A percentile compares a stretch with the other conserved stretches of the same genome.
Conservation (phyloP, 176 grass and related monocot species). For the Triticum urartu region DNA sequence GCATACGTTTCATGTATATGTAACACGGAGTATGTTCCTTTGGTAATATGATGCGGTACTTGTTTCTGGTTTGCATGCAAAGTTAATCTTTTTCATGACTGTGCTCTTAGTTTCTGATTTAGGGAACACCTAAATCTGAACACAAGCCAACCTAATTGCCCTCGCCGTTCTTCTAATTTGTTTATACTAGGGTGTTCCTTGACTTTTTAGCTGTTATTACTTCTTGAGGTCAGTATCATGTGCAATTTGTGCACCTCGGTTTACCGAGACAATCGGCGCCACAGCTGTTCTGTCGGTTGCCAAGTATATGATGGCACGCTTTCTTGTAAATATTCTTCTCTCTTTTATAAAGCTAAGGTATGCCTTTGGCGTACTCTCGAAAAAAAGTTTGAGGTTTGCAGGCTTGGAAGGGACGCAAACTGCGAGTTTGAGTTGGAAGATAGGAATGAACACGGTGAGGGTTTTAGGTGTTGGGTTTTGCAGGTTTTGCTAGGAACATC, state of each 20-base stretch:
- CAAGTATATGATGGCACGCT: not conserved
- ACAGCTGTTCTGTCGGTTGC: not conserved
- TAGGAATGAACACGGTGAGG: conserved; percentile 1
- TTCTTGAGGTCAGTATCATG: not conserved
- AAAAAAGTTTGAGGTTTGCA: not conserved
- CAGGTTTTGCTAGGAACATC: not conserved
- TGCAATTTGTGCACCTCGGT: not conserved
- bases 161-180: not conserved
- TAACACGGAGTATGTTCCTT: not conserved
- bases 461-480: conserved; percentile 25
- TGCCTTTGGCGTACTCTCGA: too few relatives aligned
- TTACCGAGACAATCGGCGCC: not conserved
- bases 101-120: not conserved
- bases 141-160: not conserved
- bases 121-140: not conserved
- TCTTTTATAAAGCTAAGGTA: too few relatives aligned
- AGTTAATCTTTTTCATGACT: not conserved
- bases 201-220: not conserved
- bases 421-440: not conserved
- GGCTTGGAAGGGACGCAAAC: not conserved
- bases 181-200: not conserved
- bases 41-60: not conserved
- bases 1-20: not conserved
- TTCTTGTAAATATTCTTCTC: too few relatives aligned
- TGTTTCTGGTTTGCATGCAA: not conserved